Conservation (phyloP, 2,329 filamentous ascomycete species). For the Sclerotiophoma versabilis region DNA sequence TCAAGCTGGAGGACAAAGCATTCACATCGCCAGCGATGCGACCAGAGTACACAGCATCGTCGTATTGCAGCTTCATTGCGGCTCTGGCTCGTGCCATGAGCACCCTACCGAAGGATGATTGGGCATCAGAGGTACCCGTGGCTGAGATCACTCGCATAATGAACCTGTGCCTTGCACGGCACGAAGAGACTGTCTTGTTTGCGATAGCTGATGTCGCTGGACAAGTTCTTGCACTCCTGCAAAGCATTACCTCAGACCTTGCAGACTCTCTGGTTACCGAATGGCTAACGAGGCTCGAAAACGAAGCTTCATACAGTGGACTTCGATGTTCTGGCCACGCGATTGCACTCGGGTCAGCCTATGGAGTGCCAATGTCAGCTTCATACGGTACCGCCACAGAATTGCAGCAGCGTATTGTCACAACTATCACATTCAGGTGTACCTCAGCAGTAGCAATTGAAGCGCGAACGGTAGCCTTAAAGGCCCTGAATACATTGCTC, state of each 20-base stretch:
- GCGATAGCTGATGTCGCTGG: slow-evolving; percentile 36
- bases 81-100: slow-evolving; percentile 32
- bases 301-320: slow-evolving; percentile 50
- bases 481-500: slow-evolving; percentile 49
- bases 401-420: slow-evolving; percentile 39
- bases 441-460: slow-evolving; percentile 51
- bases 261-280: slow-evolving; percentile 27
- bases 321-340: slow-evolving; percentile 52
- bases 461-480: slow-evolving; percentile 53
- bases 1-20: slow-evolving; percentile 48
- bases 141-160: slow-evolving; percentile 33
- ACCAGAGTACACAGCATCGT: slow-evolving; percentile 70
- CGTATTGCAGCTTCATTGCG: slow-evolving; percentile 63
- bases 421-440: slow-evolving; percentile 47
- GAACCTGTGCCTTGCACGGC: slow-evolving; percentile 44
- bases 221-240: slow-evolving; percentile 30
- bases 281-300: slow-evolving; percentile 43
- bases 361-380: slow-evolving; percentile 25
- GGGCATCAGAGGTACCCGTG: slow-evolving; percentile 19
- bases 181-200: slow-evolving; percentile 45
- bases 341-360: slow-evolving; percentile 53
- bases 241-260: slow-evolving; percentile 10
- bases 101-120: slow-evolving; percentile 2
- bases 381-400: neutral
- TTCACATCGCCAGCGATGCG: slow-evolving; percentile 58